Base-by-base conservation (phyloP, 371 early-diverging fungal genomes). In the Coemansia sp. region DNA sequence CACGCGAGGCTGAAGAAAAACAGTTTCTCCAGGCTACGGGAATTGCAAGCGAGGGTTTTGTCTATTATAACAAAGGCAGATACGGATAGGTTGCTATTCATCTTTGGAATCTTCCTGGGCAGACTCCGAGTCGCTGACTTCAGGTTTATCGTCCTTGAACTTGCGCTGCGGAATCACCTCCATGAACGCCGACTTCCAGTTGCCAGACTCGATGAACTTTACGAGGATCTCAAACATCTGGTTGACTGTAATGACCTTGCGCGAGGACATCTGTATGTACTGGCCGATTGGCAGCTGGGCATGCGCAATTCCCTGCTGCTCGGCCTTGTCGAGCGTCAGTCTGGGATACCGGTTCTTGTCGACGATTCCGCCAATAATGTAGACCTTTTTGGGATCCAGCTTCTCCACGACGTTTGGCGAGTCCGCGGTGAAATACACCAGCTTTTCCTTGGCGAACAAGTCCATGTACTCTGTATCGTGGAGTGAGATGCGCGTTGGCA, bases 311-410 rank as follows among this genome's bases (percentile, higher is more conserved):
- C 92, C 92, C 59, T 85, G 84, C 39, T 83, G 67, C 42, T 83
- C 76, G 5, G 98, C 97, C 65, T 90, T 88, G 30, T 89, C 73
- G 40, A 86, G 84, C 59, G 94, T 94, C 39, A 96, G 69, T 16
- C 82, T 76, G 81, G 90, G 90, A 77, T 92, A 82, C 53, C 96
- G 76, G 66, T 98, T 98, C 73, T 90, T 90, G 77, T 98, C 98
- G 1, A 98, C 98, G 61, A 98, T 87, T 1, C 93, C 96, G 47
- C 98, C 98, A 68, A 98, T 88, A 30, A 98, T 78, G 72, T 96
- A 96, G 2, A 85, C 82, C 50, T 88, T 91, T 0, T 73, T 75
- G 34, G 83, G 84, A 8, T 94, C 93, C 26, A 98, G 76, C 5
- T 78, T 70, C 7, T 82, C 69, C 9, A 91, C 68, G 9, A 84